Evolutionary conservation across 176 grass and related monocot genomes (phyloP), one percentile per base, ranked within the genome.

Genomic region (Chrysopogon serrulatus): DNA sequence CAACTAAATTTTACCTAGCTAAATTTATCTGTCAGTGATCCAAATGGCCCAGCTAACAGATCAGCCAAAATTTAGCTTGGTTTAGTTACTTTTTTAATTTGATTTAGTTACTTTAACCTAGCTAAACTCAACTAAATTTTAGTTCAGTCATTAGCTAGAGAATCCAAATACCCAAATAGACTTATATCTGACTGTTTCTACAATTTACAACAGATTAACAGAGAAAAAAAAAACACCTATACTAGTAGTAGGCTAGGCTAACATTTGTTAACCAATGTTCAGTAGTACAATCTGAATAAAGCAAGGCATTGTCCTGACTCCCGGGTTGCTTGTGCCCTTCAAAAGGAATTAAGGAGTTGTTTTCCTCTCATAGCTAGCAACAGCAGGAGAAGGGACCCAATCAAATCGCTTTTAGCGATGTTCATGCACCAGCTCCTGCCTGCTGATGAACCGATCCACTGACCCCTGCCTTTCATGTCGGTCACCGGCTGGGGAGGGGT

Each of bases 261-360:
- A 21, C 51, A 47, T 57, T 19, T 78, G 65, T 45, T 76, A 67
- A 54, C 8, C 67, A 44, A 40, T 21, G 67, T 28, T 71, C 10
- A 39, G 53, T 73, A 51, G 19, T 21, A 2, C 34, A 81, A 6
- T 54, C 10, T n/a, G 23, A 23, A 54, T 54, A 51, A 83, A 73
- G 56, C 21, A 65, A 79, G 67, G 5, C 43, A 28, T 10, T 21
- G 33, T 41, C 18, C 19, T 54, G 19, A 23, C 51, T 23, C 10
- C 56, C 10, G 44, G 41, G 33, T 60, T 36, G 75, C 68, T 59
- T 74, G 59, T 56, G 59, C 68, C 34, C 12, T 80, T 65, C 30
- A 32, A 68, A 89, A 80, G 82, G 31, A 61, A 31, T 65, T 32
- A 18, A 72, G 69, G 40, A 72, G 41, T 8, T 47, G 70, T 42